phyloP scores from a whole-genome alignment of 1,284 basidiomycete genomes.

The Waitea zeae region DNA sequence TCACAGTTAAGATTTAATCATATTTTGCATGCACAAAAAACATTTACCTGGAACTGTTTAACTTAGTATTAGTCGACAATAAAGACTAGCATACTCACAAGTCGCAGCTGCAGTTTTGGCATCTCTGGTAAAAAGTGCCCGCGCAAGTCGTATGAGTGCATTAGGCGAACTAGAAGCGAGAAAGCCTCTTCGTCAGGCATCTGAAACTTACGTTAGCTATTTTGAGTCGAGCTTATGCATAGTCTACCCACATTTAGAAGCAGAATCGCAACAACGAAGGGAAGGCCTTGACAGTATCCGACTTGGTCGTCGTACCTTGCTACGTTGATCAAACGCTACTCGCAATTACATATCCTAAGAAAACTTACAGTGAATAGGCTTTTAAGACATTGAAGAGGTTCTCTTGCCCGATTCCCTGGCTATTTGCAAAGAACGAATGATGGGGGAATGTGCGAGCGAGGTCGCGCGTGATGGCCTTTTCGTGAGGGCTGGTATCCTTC shows the following conservation, averaged over 20 bases:
- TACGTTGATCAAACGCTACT: slow-evolving; percentile 7
- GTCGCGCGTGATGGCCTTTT: slow-evolving; percentile 88
- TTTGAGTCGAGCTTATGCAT: slow-evolving; percentile 3
- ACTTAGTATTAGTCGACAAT: too few relatives aligned
- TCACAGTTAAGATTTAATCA: too few relatives aligned
- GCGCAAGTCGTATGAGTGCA: slow-evolving; percentile 92
- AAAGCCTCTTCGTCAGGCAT: slow-evolving; percentile 99
- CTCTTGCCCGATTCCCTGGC: slow-evolving; percentile 87
- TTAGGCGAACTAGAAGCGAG: slow-evolving; percentile 88
- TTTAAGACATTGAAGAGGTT: slow-evolving; percentile 96
- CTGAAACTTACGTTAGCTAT: slow-evolving; percentile 21
- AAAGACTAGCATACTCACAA: slow-evolving; percentile 33
- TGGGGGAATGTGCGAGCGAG: slow-evolving; percentile 94
- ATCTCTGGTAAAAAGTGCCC: slow-evolving; percentile 97
- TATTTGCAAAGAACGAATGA: slow-evolving; percentile 88
- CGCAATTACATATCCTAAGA: slow-evolving; percentile 5
- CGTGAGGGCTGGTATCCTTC: slow-evolving; percentile 75
- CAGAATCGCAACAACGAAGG: slow-evolving; percentile 89
- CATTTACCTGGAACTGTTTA: too few relatives aligned
- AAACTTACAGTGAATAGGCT: slow-evolving; percentile 75
- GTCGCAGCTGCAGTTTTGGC: slow-evolving; percentile 86
- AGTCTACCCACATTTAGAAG: slow-evolving; percentile 75
- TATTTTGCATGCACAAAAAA: too few relatives aligned
- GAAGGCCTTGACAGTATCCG: slow-evolving; percentile 93
- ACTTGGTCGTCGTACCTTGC: slow-evolving; percentile 85